phyloP scores from a whole-genome alignment of 495 filamentous ascomycete species.

The Tuber borchii region DNA sequence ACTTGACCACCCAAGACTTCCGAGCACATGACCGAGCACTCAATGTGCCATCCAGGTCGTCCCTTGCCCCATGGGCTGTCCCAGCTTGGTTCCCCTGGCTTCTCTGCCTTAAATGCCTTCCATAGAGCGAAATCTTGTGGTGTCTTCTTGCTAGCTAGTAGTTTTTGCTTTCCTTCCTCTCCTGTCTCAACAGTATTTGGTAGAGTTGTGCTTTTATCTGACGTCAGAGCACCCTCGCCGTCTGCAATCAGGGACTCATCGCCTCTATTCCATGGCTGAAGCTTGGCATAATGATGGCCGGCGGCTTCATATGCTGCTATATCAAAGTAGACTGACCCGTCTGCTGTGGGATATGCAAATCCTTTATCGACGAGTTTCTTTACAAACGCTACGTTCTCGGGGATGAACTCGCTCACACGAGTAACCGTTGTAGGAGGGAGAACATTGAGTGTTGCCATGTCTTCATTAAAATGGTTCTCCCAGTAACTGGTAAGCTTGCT shows the following conservation, averaged over 20 bases:
- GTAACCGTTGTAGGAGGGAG: constrained; percentile 74
- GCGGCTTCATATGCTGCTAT: constrained; percentile 77
- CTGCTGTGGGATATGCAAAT: constrained; percentile 71
- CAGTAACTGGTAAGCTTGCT: constrained; percentile 72
- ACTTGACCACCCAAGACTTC: constrained; percentile 72
- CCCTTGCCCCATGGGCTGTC: constrained; percentile 77
- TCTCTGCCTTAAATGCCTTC: constrained; percentile 93
- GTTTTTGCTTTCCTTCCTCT: not conserved
- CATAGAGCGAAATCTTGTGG: constrained; percentile 77
- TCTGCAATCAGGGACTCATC: constrained; percentile 77
- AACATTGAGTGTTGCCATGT: constrained; percentile 82
- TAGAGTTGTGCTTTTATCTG: constrained; percentile 19
- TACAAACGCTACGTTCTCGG: constrained; percentile 66
- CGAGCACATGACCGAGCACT: constrained; percentile 95
- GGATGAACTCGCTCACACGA: constrained; percentile 81
- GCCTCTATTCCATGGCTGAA: constrained; percentile 80
- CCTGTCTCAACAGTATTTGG: constrained; percentile 56
- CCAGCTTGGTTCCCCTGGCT: constrained; percentile 89
- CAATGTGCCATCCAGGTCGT: constrained; percentile 94
- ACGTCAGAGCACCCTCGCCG: constrained; percentile 74
- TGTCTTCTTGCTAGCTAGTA: constrained; percentile 31
- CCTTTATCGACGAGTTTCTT: constrained; percentile 63
- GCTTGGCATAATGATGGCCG: constrained; percentile 74
- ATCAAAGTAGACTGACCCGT: constrained; percentile 92
- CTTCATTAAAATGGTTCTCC: constrained; percentile 74